These are phyloP conservation scores for Thermochaetoides thermophila DNA, from an alignment of 495 filamentous ascomycete species.

Conservation along the genomic window DNA sequence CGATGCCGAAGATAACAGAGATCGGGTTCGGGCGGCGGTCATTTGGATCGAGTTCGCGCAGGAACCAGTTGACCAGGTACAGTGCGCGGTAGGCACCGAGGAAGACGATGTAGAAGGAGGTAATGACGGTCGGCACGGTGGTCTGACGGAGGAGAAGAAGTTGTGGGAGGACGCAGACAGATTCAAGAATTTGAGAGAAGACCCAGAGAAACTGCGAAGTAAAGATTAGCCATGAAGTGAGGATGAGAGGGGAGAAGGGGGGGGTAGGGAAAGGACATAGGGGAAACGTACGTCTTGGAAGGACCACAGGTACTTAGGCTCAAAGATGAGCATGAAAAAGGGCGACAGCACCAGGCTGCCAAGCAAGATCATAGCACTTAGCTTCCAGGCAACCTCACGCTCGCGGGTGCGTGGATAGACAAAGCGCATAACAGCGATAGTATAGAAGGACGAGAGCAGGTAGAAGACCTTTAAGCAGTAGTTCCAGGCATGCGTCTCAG, in stretches of 20 bases:
- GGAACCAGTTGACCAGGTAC: constrained; percentile 88
- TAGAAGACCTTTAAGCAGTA: constrained; percentile 77
- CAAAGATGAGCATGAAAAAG: constrained; percentile 50
- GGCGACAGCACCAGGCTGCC: constrained; percentile 48
- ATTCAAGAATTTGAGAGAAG: constrained; percentile 84
- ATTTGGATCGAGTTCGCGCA: constrained; percentile 40
- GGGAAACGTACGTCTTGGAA: constrained; percentile 41
- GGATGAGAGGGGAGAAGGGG: background rate
- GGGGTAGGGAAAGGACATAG: background rate
- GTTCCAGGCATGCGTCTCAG: constrained; percentile 41
- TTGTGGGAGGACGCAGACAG: constrained; percentile 79
- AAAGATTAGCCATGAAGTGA: no score
- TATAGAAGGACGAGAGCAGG: constrained; percentile 71
- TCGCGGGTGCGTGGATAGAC: constrained; percentile 80
- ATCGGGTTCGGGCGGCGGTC: constrained; percentile 53
- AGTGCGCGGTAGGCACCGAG: constrained; percentile 81
- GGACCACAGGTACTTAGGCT: constrained; percentile 21
- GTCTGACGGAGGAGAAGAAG: constrained; percentile 85
- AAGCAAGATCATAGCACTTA: constrained; percentile 49
- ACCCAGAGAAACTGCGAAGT: constrained; percentile 53
- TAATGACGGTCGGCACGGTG: constrained; percentile 87
- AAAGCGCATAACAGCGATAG: constrained; percentile 72
- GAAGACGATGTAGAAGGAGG: constrained; percentile 81
- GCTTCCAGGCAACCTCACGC: constrained; percentile 79
- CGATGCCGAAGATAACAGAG: constrained; percentile 65